Conservation (phyloP, 768 basidiomycete genomes). For the Kwoniella dendrophila region DNA sequence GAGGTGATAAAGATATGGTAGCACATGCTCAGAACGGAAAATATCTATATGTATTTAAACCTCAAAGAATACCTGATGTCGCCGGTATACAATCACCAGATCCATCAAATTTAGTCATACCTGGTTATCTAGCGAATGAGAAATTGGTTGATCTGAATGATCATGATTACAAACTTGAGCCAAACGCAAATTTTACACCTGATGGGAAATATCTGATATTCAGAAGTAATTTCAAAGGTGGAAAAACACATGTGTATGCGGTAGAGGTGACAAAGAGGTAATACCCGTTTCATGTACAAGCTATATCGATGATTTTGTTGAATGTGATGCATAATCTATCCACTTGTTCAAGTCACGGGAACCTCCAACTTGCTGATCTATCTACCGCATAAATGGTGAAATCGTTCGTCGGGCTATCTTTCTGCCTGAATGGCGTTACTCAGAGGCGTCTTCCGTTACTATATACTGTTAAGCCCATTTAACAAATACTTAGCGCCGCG, state of each 20-base stretch:
- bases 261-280: constrained; percentile 11
- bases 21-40: constrained; percentile 18
- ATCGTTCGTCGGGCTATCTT: no score
- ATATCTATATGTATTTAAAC: constrained; percentile 30
- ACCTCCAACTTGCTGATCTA: no score
- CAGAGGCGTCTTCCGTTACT: no score
- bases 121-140: constrained; percentile 24
- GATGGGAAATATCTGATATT: constrained; percentile 29
- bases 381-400: no score
- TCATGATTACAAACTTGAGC: constrained; percentile 32
- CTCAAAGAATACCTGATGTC: constrained; percentile 20
- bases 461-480: no score
- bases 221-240: constrained; percentile 16
- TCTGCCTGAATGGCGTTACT: no score
- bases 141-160: constrained; percentile 26
- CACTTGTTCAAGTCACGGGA: no score
- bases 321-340: no score
- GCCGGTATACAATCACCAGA: constrained; percentile 27
- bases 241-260: constrained; percentile 28
- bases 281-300: no score
- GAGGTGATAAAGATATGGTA: constrained; percentile 28
- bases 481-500: no score
- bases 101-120: constrained; percentile 12
- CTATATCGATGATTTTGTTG: no score
- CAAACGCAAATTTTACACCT: constrained; percentile 31